These are phyloP conservation scores for Aspergillus taichungensis DNA, from an alignment of 495 filamentous ascomycete species.

Conservation along the genomic window DNA sequence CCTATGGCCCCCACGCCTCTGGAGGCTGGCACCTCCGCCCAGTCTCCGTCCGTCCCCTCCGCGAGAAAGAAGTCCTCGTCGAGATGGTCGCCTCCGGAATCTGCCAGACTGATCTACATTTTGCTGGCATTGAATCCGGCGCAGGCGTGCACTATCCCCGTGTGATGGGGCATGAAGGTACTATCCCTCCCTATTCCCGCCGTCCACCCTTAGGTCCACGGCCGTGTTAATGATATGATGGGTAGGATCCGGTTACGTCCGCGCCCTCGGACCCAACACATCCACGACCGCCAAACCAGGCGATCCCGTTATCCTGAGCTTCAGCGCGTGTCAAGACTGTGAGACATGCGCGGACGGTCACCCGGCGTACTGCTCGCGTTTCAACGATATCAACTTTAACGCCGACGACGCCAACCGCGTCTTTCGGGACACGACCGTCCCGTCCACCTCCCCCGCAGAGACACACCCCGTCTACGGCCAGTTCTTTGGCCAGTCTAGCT, in stretches of 20 bases:
- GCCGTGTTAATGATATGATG: not conserved
- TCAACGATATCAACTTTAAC: constrained; percentile 24
- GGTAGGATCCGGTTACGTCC: constrained; percentile 32
- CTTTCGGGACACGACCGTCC: constrained; percentile 12
- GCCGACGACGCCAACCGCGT: constrained; percentile 1
- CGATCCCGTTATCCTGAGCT: constrained; percentile 37
- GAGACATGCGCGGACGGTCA: constrained; percentile 5
- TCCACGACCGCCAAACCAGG: constrained; percentile 23
- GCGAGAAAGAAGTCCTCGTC: constrained; percentile 24
- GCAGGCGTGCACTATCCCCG: constrained; percentile 12
- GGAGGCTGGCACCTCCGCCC: constrained; percentile 13
- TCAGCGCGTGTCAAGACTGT: constrained; percentile 27
- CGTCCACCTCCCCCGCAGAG: not conserved
- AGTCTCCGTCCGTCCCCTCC: constrained; percentile 17
- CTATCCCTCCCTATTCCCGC: not conserved
- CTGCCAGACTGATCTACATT: constrained; percentile 31
- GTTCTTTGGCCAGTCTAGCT: constrained; percentile 34
- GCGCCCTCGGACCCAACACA: constrained; percentile 27
- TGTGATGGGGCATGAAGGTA: constrained; percentile 17
- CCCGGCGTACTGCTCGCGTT: constrained; percentile 18
- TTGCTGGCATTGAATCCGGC: constrained; percentile 4
- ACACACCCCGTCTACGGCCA: constrained; percentile 16
- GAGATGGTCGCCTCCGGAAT: constrained; percentile 31
- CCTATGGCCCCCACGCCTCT: constrained; percentile 8
- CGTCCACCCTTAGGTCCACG: not conserved